Evolutionary conservation across 2,329 filamentous ascomycete species (phyloP).

Genomic region (Calycina herbarum): DNA sequence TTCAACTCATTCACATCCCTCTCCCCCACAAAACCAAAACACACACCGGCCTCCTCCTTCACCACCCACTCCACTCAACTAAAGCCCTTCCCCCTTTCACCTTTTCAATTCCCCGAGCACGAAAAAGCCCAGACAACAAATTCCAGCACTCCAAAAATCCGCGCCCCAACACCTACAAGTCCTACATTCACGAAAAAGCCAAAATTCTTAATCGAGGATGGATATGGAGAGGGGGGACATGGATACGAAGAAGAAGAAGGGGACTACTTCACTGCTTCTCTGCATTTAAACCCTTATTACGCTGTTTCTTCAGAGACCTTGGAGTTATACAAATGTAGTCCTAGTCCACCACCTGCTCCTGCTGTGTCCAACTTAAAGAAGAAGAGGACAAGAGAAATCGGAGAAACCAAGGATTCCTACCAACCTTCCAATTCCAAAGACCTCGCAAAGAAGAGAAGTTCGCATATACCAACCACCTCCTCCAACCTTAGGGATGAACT

Average conservation of each 20-base stretch:
- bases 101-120: neutral
- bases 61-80: neutral
- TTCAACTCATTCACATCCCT: constrained; percentile 2
- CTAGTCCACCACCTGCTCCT: neutral
- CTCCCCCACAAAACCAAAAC: neutral
- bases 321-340: neutral
- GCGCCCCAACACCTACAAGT: neutral
- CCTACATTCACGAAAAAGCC: neutral
- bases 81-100: neutral
- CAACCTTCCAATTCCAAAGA: neutral
- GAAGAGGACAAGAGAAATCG: too few species aligned
- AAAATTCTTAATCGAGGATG: neutral
- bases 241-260: neutral
- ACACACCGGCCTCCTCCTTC: neutral
- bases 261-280: constrained; percentile 11
- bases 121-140: constrained; percentile 3
- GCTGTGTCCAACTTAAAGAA: neutral
- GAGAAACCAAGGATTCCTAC: neutral
- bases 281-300: constrained; percentile 10
- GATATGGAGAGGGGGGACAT: neutral
- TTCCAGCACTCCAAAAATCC: constrained; percentile 3
- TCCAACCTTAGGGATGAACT: neutral
- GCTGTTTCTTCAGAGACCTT: constrained; percentile 2
- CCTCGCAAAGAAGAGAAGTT: neutral
- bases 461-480: neutral